These are phyloP conservation scores for Cynara cardunculus DNA, from an alignment of 129 eudicot species.

Conservation along the genomic window DNA sequence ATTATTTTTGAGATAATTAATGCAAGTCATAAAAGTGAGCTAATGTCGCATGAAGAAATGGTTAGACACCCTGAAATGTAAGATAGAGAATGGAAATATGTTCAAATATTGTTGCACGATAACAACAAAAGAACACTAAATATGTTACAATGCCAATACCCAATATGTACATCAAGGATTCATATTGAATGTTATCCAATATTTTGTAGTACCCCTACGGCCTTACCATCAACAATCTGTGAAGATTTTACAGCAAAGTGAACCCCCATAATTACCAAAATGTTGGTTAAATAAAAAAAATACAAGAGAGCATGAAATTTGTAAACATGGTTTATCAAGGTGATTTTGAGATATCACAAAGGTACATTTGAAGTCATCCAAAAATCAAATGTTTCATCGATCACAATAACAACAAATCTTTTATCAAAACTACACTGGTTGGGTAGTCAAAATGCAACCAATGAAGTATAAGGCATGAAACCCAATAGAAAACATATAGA, in stretches of 20 bases:
- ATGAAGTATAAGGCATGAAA: neutral
- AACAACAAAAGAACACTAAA: neutral
- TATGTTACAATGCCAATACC: neutral
- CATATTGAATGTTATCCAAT: neutral
- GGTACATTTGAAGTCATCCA: neutral
- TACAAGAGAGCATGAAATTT: no score
- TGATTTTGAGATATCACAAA: conserved; percentile 1
- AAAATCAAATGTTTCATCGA: neutral
- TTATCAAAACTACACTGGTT: neutral
- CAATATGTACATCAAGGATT: neutral
- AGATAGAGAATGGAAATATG: neutral
- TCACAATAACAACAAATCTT: neutral
- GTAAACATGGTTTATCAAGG: neutral
- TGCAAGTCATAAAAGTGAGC: neutral
- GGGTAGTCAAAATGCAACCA: no score
- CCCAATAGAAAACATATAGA: neutral
- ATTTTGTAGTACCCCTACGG: neutral
- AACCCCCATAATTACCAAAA: neutral
- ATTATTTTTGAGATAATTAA: neutral
- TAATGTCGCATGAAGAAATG: neutral
- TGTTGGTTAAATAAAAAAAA: neutral
- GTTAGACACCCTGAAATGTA: neutral
- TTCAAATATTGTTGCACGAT: neutral
- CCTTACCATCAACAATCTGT: neutral
- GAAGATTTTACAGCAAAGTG: neutral